These are phyloP conservation scores for Gautieria morchelliformis DNA, from an alignment of 768 basidiomycete genomes.

Conservation along the genomic window DNA sequence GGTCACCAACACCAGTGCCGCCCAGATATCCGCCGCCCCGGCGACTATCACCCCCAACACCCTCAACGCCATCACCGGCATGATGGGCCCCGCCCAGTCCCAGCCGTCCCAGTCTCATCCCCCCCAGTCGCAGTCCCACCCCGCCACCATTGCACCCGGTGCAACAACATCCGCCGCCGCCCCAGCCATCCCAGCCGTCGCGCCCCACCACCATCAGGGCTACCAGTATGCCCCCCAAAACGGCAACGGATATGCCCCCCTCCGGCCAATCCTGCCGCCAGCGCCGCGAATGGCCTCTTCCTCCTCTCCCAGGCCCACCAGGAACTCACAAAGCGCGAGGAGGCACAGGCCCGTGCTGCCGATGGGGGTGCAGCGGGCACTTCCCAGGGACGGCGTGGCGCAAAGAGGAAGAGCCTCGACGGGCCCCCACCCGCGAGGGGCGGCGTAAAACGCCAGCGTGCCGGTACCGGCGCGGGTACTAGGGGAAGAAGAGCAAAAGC, in stretches of 20 bases:
- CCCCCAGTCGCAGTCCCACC: constrained; percentile 10
- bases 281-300: constrained; percentile 88
- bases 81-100: constrained; percentile 41
- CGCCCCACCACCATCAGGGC: background rate
- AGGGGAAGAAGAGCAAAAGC: background rate
- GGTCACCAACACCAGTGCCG: constrained; percentile 52
- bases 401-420: constrained; percentile 64
- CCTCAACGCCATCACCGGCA: constrained; percentile 72
- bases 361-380: constrained; percentile 20
- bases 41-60: constrained; percentile 57
- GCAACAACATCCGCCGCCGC: background rate
- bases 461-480: constrained; percentile 12
- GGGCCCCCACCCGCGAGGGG: constrained; percentile 13
- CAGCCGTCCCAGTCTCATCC: constrained; percentile 13
- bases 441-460: constrained; percentile 13
- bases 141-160: constrained; percentile 8
- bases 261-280: constrained; percentile 49
- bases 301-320: constrained; percentile 92
- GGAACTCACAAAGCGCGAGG: constrained; percentile 92
- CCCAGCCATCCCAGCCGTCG: background rate
- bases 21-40: constrained; percentile 1
- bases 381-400: constrained; percentile 40
- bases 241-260: constrained; percentile 15
- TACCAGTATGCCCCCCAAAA: constrained; percentile 1
- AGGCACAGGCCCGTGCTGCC: constrained; percentile 58